These are phyloP conservation scores for Acanthamoeba castellanii DNA, from an alignment of 208 protist species.

Conservation along the genomic window DNA sequence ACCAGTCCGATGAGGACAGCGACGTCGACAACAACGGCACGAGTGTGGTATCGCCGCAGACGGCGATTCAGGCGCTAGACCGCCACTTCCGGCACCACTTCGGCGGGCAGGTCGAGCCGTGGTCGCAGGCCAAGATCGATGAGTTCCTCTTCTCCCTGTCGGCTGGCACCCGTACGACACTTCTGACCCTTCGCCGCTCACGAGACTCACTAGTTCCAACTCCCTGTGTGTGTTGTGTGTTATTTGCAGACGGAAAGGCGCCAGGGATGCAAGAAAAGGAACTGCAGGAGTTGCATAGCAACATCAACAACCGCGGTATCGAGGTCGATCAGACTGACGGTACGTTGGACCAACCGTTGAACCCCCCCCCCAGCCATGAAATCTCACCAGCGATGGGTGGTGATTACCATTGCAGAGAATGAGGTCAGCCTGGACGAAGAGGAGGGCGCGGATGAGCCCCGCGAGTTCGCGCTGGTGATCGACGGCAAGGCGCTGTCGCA, in stretches of 20 bases:
- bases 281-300: conserved; percentile 2
- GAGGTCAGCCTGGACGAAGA: background rate
- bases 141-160: conserved; percentile 45
- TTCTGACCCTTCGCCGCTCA: background rate
- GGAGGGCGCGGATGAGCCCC: background rate
- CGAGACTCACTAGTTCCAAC: background rate
- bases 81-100: conserved; percentile 3
- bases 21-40: too few species aligned
- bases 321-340: background rate
- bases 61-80: background rate
- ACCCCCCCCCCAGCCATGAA: too few species aligned
- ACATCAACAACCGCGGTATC: conserved; percentile 13
- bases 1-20: background rate
- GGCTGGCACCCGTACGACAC: background rate
- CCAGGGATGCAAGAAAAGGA: background rate
- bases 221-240: background rate
- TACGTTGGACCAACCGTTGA: background rate
- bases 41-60: background rate
- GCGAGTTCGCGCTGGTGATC: conserved; percentile 31
- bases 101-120: background rate
- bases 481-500: conserved; percentile 30
- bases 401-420: background rate
- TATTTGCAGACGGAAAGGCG: background rate
- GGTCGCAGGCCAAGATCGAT: conserved; percentile 9
- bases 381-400: too few species aligned